A percentile compares a stretch with the other conserved stretches of the same genome.
These are phyloP conservation scores for Pythium guiyangense DNA, from an alignment of 352 stramenopile genomes.

Conservation along the genomic window DNA sequence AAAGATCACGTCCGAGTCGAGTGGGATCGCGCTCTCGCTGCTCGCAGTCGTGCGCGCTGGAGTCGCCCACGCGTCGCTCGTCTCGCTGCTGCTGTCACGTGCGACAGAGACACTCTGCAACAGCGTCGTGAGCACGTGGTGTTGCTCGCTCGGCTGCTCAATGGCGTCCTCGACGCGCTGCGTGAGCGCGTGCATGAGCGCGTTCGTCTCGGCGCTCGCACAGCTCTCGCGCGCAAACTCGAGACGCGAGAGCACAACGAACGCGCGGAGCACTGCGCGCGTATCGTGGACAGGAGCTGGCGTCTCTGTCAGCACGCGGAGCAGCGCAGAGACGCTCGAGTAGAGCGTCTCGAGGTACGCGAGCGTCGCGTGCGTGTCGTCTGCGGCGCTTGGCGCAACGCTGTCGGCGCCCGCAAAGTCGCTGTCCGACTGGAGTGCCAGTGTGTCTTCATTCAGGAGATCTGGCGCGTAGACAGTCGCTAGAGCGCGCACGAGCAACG, in stretches of 20 bases:
- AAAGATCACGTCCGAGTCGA: slow-evolving; percentile 29
- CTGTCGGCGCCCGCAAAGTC: neutral
- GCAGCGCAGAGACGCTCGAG: neutral
- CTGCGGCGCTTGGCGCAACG: neutral
- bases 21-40: slow-evolving; percentile 12
- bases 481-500: slow-evolving; percentile 20
- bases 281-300: neutral
- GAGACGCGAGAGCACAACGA: slow-evolving; percentile 25
- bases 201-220: slow-evolving; percentile 21
- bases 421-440: slow-evolving; percentile 12
- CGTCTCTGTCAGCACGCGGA: slow-evolving; percentile 1
- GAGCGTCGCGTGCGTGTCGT: slow-evolving; percentile 6
- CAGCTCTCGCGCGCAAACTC: slow-evolving; percentile 51
- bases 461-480: slow-evolving; percentile 24
- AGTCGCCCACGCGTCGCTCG: too few species aligned
- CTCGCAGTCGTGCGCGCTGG: neutral
- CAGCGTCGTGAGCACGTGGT: slow-evolving; percentile 25
- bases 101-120: slow-evolving; percentile 16
- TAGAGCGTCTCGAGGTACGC: slow-evolving; percentile 11
- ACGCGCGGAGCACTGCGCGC: slow-evolving; percentile 13
- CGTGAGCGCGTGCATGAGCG: slow-evolving; percentile 34
- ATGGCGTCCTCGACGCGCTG: slow-evolving; percentile 34
- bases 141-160: slow-evolving; percentile 22
- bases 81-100: neutral
- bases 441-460: slow-evolving; percentile 16